phyloP scores from a whole-genome alignment of 2,329 filamentous ascomycete species.

The Camillea tinctor region DNA sequence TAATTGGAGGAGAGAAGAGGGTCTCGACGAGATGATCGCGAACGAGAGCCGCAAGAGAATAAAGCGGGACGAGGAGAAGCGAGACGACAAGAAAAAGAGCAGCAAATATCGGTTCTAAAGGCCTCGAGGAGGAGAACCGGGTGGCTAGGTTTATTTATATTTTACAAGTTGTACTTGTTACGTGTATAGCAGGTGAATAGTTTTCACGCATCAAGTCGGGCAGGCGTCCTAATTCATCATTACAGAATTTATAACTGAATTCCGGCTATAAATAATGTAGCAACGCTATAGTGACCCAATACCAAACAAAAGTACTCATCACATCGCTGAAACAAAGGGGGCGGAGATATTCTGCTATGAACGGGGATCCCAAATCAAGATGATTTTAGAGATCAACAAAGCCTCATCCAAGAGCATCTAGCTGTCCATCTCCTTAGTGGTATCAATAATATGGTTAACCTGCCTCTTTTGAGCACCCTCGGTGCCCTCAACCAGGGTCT shows the following conservation, averaged over 20 bases:
- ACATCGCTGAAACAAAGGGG: not conserved
- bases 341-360: not conserved
- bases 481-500: slow-evolving; percentile 28
- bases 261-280: not conserved
- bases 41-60: slow-evolving; percentile 87
- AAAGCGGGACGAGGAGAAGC: slow-evolving; percentile 81
- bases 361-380: not conserved
- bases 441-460: slow-evolving; percentile 17
- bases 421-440: not conserved
- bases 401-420: not conserved
- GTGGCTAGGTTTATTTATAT: slow-evolving; percentile 1
- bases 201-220: not conserved
- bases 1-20: slow-evolving; percentile 77
- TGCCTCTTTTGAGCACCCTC: slow-evolving; percentile 30
- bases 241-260: not conserved
- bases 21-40: slow-evolving; percentile 93
- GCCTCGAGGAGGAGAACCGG: not conserved
- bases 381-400: too few relatives aligned
- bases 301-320: not conserved
- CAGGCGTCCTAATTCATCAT: not conserved
- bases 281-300: not conserved
- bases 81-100: slow-evolving; percentile 57
- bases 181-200: slow-evolving; percentile 14
- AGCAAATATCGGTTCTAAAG: slow-evolving; percentile 46
- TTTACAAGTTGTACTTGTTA: slow-evolving; percentile 8